These are phyloP conservation scores for Aphanomyces astaci DNA, from an alignment of 352 stramenopile genomes.

Conservation along the genomic window DNA sequence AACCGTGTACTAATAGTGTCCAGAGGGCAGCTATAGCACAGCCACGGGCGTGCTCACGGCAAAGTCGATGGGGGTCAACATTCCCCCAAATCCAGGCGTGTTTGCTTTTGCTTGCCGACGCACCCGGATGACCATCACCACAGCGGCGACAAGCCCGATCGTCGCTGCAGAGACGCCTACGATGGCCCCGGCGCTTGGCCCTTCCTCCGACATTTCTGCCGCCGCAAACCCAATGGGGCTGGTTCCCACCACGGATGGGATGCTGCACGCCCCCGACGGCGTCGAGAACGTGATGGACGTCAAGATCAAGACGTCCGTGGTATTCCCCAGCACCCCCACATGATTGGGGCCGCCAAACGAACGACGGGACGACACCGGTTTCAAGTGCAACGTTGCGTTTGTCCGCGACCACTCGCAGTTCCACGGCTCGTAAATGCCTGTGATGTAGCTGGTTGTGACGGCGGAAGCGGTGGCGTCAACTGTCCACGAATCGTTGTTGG, in stretches of 20 bases:
- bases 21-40: background rate
- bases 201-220: background rate
- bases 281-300: background rate
- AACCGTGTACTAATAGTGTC: too few relatives aligned
- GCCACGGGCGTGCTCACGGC: background rate
- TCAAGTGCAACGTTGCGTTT: background rate
- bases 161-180: background rate
- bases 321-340: background rate
- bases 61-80: constrained; percentile 6
- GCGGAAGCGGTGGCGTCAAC: background rate
- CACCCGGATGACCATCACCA: background rate
- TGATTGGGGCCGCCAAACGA: background rate
- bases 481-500: background rate
- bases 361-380: background rate
- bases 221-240: background rate
- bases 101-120: background rate
- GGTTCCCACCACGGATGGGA: background rate
- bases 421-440: background rate
- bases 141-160: background rate
- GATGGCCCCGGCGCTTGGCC: background rate
- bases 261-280: background rate
- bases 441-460: background rate
- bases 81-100: background rate
- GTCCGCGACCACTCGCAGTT: background rate
- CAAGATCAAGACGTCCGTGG: background rate